phyloP scores from a whole-genome alignment of 176 grass and related monocot species.

The Oryza officinalis region DNA sequence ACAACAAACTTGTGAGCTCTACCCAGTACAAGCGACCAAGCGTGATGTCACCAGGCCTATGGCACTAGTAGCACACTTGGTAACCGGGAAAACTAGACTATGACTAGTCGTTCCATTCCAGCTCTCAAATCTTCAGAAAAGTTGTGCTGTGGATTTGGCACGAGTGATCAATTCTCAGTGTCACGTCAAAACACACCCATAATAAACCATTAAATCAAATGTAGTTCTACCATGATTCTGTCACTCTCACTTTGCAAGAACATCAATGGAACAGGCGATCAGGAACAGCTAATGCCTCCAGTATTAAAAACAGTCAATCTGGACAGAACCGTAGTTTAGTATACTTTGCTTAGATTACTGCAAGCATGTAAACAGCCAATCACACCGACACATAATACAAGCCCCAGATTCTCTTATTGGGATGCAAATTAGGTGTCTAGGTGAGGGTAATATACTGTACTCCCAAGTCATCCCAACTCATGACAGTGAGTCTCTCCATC shows the following conservation, averaged over 20 bases:
- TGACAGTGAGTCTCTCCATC: not conserved
- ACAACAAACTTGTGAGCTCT: slow-evolving; percentile 18
- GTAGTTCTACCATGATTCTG: not conserved
- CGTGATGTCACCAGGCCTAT: slow-evolving; percentile 49
- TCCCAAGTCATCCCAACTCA: not conserved
- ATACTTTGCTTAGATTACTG: slow-evolving; percentile 30
- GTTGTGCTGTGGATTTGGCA: not conserved
- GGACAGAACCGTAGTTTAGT: slow-evolving; percentile 34
- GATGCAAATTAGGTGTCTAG: slow-evolving; percentile 48
- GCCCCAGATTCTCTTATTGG: slow-evolving; percentile 46
- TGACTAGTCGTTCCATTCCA: slow-evolving; percentile 24
- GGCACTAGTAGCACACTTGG: slow-evolving; percentile 35
- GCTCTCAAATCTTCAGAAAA: slow-evolving; percentile 19
- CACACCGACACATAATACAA: slow-evolving; percentile 51
- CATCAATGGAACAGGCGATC: slow-evolving; percentile 15
- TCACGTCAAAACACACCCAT: slow-evolving; percentile 20
- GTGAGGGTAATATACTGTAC: slow-evolving; percentile 26
- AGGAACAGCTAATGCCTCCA: slow-evolving; percentile 35
- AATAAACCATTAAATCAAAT: not conserved
- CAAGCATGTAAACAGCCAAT: slow-evolving; percentile 53
- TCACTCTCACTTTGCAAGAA: not conserved
- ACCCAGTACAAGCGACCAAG: slow-evolving; percentile 34
- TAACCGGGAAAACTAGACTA: slow-evolving; percentile 41
- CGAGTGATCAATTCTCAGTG: slow-evolving; percentile 17
- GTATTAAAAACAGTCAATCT: slow-evolving; percentile 42